These are phyloP conservation scores for Vicia sativa DNA, from an alignment of 306 rosid genomes.

Conservation along the genomic window DNA sequence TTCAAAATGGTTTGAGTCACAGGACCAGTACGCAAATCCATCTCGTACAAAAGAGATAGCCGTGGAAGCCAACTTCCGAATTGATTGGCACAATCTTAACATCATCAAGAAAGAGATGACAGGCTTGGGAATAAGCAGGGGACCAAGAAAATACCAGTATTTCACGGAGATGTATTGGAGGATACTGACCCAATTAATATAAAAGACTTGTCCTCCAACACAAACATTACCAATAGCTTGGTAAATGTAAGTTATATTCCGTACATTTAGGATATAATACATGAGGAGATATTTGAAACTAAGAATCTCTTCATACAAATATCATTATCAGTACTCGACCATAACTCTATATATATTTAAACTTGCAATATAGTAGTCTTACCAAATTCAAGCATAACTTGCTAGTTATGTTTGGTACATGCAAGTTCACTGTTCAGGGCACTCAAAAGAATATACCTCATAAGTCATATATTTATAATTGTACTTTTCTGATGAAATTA, in stretches of 20 bases:
- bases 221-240: conserved; percentile 7
- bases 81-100: no score
- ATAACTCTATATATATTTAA: not conserved
- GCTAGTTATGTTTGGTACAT: conserved; percentile 4
- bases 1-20: no score
- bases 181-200: no score
- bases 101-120: no score
- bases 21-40: no score
- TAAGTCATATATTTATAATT: not conserved
- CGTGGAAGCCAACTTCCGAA: no score
- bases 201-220: not conserved
- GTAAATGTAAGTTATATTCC: conserved; percentile 6
- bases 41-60: no score
- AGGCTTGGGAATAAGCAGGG: no score
- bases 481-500: not conserved
- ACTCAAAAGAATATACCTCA: not conserved
- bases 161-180: no score
- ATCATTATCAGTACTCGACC: conserved; percentile 6
- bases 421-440: conserved; percentile 8
- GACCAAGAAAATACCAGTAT: no score
- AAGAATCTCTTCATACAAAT: conserved; percentile 7
- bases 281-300: conserved; percentile 11
- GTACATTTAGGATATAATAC: not conserved
- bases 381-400: not conserved
- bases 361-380: conserved; percentile 7